phyloP scores from a whole-genome alignment of 371 early-diverging fungal species.

The Zancudomyces culisetae region DNA sequence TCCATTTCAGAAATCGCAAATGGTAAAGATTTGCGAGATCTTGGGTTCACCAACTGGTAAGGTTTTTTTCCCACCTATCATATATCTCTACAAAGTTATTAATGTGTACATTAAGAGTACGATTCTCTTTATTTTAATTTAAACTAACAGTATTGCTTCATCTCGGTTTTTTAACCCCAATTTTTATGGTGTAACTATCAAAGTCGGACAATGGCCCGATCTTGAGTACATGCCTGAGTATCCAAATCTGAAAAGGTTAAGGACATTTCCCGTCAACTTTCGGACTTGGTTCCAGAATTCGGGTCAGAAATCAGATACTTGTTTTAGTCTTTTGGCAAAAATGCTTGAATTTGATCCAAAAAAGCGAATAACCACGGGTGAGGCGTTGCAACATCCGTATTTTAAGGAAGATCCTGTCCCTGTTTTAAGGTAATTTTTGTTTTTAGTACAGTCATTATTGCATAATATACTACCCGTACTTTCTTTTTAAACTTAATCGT shows the following conservation, averaged over 20 bases:
- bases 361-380: conserved; percentile 65
- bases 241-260: conserved; percentile 28
- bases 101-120: no score
- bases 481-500: no score
- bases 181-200: background rate
- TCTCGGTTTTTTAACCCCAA: no score
- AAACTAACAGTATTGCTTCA: no score
- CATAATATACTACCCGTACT: no score
- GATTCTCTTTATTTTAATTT: no score
- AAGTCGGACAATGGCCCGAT: conserved; percentile 30
- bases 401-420: conserved; percentile 76
- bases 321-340: conserved; percentile 58
- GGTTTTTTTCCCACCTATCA: no score
- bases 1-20: conserved; percentile 76
- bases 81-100: no score
- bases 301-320: conserved; percentile 30
- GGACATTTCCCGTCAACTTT: conserved; percentile 19
- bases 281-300: conserved; percentile 14
- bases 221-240: conserved; percentile 44
- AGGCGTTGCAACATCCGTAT: conserved; percentile 78
- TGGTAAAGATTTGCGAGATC: conserved; percentile 75
- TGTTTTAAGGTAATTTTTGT: conserved; percentile 68
- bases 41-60: conserved; percentile 73
- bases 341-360: conserved; percentile 87
- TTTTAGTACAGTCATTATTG: no score